Conservation (phyloP, 1,139 yeast genomes). For the Scheffersomyces titani region DNA sequence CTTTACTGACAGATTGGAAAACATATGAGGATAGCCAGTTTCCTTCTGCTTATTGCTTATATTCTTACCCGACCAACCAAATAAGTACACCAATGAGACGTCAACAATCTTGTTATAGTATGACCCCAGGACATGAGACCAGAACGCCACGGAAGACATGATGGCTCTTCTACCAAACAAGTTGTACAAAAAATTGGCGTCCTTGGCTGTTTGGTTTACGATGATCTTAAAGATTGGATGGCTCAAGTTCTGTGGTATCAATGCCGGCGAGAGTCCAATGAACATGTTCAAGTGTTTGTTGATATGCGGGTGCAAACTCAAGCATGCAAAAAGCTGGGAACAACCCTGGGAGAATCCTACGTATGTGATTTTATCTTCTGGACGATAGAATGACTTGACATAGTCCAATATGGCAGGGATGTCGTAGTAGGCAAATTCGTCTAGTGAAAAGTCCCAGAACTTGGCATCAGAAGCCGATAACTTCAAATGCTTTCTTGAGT, state of each 20-base stretch:
- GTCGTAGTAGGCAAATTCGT: constrained; percentile 82
- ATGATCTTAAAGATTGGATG: constrained; percentile 38
- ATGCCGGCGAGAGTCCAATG: constrained; percentile 49
- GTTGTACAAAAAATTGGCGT: constrained; percentile 33
- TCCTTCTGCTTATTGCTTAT: constrained; percentile 34
- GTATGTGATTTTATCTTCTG: constrained; percentile 25
- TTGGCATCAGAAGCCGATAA: constrained; percentile 41
- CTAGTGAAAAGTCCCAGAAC: constrained; percentile 86
- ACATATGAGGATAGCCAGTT: constrained; percentile 50
- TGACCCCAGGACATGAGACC: constrained; percentile 44
- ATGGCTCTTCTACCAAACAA: constrained; percentile 46
- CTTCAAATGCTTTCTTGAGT: constrained; percentile 39
- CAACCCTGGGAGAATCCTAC: constrained; percentile 52
- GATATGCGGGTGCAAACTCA: constrained; percentile 38
- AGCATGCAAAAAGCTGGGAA: constrained; percentile 45
- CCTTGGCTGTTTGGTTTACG: constrained; percentile 37
- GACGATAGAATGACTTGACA: constrained; percentile 27
- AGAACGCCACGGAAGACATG: constrained; percentile 46
- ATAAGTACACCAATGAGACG: constrained; percentile 32
- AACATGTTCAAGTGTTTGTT: constrained; percentile 34
- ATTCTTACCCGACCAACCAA: constrained; percentile 45
- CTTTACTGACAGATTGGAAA: constrained; percentile 48
- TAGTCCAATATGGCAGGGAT: constrained; percentile 76
- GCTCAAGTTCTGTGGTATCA: constrained; percentile 42
- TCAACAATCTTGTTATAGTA: constrained; percentile 41